Evolutionary conservation across 2,329 filamentous ascomycete genomes (phyloP), one percentile per base, ranked within the genome.

Genomic region (Tolypocladium cylindrosporum): DNA sequence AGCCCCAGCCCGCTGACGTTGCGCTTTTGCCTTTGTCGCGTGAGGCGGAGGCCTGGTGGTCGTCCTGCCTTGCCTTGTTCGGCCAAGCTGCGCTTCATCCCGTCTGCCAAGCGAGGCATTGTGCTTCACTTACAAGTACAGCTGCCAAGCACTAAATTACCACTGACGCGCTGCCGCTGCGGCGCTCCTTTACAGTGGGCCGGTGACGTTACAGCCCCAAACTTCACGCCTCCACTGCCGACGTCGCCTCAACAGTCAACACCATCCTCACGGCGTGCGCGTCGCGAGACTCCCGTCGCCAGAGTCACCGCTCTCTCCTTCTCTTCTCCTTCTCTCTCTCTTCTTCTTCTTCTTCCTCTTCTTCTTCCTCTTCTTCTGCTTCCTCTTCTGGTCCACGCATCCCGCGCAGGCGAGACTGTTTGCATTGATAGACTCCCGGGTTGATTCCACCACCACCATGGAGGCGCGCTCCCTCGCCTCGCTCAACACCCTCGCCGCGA

Each of bases 391-490:
- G 3, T 14, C 24, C 24, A 27, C 24, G 24, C 24, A 27, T 27
- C 24, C 24, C 24, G 24, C 24, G 31, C 48, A 48, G 14, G 45
- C 45, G 45, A 50, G 14, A 16, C 45, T 11, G 9, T n/a, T 10
- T 34, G 2, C 14, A 9, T 19, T 10, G 7, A 24, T 31, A 50
- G 3, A 9, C 27, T 8, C 9, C 24, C 27, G 4, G 27, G 27
- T 31, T 31, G 4, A 8, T 27, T 31, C 45, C 24, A 31, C 19
- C 48, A 19, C n/a, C 27, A 36, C 27, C 57, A 79, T 94, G 66
- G 89, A 96, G 78, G 94, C 93, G 64, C 86, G 82, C 66, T 97
- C 93, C 52, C 78, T 97, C 51, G 88, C 89, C 56, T 80, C 85
- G 56, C 81, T 99, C 62, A 94, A 90, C 63, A 77, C 82, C 48